phyloP scores from a whole-genome alignment of 345 rosid genomes.

The Salix exigua region DNA sequence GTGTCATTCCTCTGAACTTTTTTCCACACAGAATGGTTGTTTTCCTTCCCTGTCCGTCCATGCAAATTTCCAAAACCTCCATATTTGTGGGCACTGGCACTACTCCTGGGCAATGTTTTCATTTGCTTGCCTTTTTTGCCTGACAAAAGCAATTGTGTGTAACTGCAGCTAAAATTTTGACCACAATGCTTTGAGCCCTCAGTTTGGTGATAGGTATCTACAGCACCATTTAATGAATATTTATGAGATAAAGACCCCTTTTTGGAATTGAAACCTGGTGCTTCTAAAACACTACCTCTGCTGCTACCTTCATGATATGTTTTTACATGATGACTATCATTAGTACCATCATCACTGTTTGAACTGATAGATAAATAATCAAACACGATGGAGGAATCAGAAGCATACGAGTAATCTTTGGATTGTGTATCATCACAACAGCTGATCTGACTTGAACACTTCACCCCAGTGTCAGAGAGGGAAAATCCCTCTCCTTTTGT shows the following conservation, averaged over 20 bases:
- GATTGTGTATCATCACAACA: conserved; percentile 7
- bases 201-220: conserved; percentile 13
- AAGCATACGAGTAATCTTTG: conserved; percentile 16
- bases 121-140: conserved; percentile 29
- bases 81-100: conserved; percentile 21
- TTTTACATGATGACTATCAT: conserved; percentile 15
- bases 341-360: conserved; percentile 18
- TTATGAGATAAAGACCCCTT: conserved; percentile 11
- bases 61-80: conserved; percentile 23
- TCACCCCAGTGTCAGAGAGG: too few relatives aligned
- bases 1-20: conserved; percentile 39
- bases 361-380: conserved; percentile 32
- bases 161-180: conserved; percentile 7
- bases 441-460: background rate
- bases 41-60: conserved; percentile 32
- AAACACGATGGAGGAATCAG: conserved; percentile 20
- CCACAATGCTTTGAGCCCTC: conserved; percentile 10
- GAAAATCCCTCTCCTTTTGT: conserved; percentile 6
- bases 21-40: conserved; percentile 47
- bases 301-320: conserved; percentile 10
- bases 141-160: conserved; percentile 14
- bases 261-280: conserved; percentile 6
- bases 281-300: conserved; percentile 15
- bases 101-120: conserved; percentile 25
- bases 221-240: conserved; percentile 14